A percentile compares a stretch with the other conserved stretches of the same genome.
These are phyloP conservation scores for Vanrija sp. DNA, from an alignment of 1,284 basidiomycete species.

Conservation along the genomic window DNA sequence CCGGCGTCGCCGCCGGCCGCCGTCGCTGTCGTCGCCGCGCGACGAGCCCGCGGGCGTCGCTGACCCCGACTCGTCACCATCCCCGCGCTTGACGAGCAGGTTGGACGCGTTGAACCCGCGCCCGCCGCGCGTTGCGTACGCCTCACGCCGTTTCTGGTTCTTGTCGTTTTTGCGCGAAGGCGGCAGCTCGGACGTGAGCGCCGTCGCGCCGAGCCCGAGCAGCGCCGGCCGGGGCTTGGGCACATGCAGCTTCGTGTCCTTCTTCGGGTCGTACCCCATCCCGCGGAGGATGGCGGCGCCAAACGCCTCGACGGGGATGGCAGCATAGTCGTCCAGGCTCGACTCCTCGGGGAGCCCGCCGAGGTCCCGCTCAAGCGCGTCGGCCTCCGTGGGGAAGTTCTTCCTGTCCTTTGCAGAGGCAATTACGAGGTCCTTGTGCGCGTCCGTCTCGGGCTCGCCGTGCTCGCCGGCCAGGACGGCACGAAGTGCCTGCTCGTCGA, in stretches of 20 bases:
- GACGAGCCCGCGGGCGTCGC: slow-evolving; percentile 3
- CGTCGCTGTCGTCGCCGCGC: slow-evolving; percentile 6
- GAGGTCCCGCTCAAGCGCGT: slow-evolving; percentile 76
- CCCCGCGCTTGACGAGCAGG: slow-evolving; percentile 31
- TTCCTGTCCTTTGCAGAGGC: slow-evolving; percentile 48
- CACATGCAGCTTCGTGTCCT: slow-evolving; percentile 71
- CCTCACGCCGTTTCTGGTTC: slow-evolving; percentile 25
- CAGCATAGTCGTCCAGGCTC: slow-evolving; percentile 79
- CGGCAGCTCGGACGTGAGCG: slow-evolving; percentile 30
- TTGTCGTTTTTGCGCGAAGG: slow-evolving; percentile 23
- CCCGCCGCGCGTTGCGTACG: slow-evolving; percentile 31
- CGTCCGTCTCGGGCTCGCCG: slow-evolving; percentile 43
- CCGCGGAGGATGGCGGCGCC: slow-evolving; percentile 89
- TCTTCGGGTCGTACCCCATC: slow-evolving; percentile 77
- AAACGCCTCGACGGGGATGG: slow-evolving; percentile 87
- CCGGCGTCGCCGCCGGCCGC: slow-evolving; percentile 17
- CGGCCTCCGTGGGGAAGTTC: slow-evolving; percentile 55
- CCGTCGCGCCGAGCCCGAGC: slow-evolving; percentile 87
- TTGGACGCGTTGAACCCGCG: slow-evolving; percentile 42
- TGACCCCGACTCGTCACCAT: slow-evolving; percentile 7
- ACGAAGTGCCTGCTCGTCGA: slow-evolving; percentile 41
- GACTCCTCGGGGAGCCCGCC: slow-evolving; percentile 58
- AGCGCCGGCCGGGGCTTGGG: slow-evolving; percentile 75
- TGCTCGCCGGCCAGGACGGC: slow-evolving; percentile 40
- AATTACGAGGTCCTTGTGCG: slow-evolving; percentile 42